phyloP scores from a whole-genome alignment of 1,139 yeast species.

The Kazachstania sp. region DNA sequence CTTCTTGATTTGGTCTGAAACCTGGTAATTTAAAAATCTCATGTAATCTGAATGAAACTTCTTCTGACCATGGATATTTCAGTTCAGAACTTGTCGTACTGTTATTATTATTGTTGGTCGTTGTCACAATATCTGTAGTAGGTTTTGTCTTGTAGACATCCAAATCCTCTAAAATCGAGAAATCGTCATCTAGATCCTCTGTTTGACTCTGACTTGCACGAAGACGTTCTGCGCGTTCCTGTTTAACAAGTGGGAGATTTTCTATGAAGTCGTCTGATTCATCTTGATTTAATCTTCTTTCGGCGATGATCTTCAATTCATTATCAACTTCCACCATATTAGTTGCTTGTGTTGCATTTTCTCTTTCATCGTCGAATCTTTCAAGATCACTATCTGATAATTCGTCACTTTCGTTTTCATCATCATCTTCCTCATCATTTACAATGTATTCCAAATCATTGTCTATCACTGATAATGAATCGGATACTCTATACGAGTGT shows the following conservation, averaged over 20 bases:
- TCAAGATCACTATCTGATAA: constrained; percentile 29
- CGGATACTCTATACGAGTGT: not conserved
- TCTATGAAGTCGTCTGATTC: constrained; percentile 7
- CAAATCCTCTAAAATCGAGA: constrained; percentile 12
- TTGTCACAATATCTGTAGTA: not conserved
- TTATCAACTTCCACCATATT: constrained; percentile 26
- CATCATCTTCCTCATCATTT: constrained; percentile 11
- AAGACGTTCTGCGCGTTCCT: constrained; percentile 4
- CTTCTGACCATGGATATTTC: constrained; percentile 52
- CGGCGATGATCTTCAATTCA: constrained; percentile 28
- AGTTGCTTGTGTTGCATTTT: constrained; percentile 19
- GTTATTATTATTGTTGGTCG: constrained; percentile 1
- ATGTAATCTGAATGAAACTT: constrained; percentile 50
- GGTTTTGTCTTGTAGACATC: not conserved
- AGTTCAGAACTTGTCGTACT: constrained; percentile 3
- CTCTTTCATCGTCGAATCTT: constrained; percentile 30
- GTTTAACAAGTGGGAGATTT: constrained; percentile 9
- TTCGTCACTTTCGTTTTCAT: constrained; percentile 11
- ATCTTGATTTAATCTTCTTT: constrained; percentile 19
- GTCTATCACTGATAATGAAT: constrained; percentile 11
- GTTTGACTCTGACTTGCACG: not conserved
- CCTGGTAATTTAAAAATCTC: constrained; percentile 53
- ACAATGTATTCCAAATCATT: constrained; percentile 18
- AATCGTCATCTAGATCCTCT: constrained; percentile 18
- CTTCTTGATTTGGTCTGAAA: constrained; percentile 78